Base-by-base conservation (phyloP, 257 asterid genomes). In the Paraleonurus japonicus region DNA sequence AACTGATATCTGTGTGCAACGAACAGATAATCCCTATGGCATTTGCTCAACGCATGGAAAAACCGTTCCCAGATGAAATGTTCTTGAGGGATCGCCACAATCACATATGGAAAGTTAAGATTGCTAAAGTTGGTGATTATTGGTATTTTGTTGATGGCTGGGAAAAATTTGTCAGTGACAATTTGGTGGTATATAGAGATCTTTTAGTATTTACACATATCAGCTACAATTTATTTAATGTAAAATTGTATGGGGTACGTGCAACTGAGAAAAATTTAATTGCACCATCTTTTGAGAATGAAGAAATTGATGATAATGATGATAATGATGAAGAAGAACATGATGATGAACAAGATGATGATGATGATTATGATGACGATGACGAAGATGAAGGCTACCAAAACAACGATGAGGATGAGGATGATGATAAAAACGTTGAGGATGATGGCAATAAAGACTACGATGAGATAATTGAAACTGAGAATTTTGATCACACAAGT, bases 81-180 rank as follows among this genome's bases (percentile, higher is more conserved):
- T 15, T 24, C 23, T 23, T 72, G 8, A 51, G 62, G 7, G 65
- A 63, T 12, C 54, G 65, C 11, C 16, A 23, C 35, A 19, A 51
- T 20, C 22, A 51, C 15, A 1, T n/a, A 4, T 72, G 77, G 71
- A 1, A 3, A 7, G 32, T 51, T 28, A 51, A 23, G 13, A 15
- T 53, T 32, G 47, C 23, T 0, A 39, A 26, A 63, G 9, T 51
- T 26, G 65, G 65, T n/a, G 30, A 16, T 1, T 0, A 4, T 63
- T 72, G 65, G 71, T 55, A 50, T 35, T 23, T 72, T 8, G 23
- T n/a, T 0, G 71, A 51, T 5, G 77, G 77, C 1, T 62, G 71
- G 77, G 77, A 16, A 2, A 33, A 13, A 12, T 72, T 72, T 13
- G 24, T 35, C 7, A 13, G 1, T 0, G 58, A 63, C 1, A 72